Conservation (phyloP, 2,329 filamentous ascomycete genomes). For the Tolypocladium guangdongense region DNA sequence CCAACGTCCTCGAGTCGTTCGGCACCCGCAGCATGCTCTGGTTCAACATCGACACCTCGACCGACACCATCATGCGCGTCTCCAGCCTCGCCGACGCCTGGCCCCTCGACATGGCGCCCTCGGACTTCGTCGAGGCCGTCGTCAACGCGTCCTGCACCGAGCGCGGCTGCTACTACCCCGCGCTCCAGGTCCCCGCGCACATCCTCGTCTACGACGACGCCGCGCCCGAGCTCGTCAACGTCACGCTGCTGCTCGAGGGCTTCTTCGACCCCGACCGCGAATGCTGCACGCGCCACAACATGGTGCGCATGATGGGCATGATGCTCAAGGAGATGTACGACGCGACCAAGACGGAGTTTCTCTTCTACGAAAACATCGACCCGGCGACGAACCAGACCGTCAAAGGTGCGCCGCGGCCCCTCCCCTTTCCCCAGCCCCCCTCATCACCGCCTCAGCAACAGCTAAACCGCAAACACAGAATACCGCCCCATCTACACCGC, state of each 20-base stretch:
- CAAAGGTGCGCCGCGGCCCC: neutral
- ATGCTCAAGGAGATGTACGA: neutral
- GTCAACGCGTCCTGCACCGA: constrained; percentile 19
- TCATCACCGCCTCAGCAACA: neutral
- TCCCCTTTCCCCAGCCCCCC: neutral
- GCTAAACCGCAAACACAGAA: too few species aligned
- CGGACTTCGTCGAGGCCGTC: constrained; percentile 34
- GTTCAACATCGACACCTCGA: neutral
- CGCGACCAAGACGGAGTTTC: neutral
- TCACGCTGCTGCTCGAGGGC: neutral
- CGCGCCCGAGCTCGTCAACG: neutral
- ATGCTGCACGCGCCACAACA: neutral
- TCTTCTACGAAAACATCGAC: neutral
- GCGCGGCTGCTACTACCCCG: constrained; percentile 15
- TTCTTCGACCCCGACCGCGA: neutral
- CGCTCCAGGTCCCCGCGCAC: neutral
- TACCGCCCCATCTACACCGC: too few species aligned
- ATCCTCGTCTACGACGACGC: neutral
- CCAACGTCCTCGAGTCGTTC: neutral
- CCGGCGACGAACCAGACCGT: neutral
- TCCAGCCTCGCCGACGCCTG: neutral
- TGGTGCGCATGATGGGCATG: neutral
- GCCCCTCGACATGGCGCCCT: constrained; percentile 21
- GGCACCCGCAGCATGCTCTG: neutral
- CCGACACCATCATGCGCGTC: neutral